Evolutionary conservation across 805 yeast species (phyloP), one percentile per base, ranked within the genome.

Genomic region (Kockiozyma suomiensis): DNA sequence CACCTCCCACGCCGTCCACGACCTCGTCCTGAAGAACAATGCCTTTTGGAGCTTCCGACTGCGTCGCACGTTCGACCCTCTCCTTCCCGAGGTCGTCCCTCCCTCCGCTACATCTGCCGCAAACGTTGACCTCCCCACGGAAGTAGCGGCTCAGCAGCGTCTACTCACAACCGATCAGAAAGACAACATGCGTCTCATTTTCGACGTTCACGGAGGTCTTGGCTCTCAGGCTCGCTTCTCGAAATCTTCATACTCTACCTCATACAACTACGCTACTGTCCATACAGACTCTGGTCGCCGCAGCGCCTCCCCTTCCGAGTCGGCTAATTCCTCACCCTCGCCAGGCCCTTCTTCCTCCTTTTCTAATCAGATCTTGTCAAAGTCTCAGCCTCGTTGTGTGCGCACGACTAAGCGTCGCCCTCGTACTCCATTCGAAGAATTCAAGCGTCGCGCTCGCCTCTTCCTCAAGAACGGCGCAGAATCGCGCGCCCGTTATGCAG

Each of bases 391-490:
- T 10, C 33, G 33, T 10, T 30, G 30, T n/a, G 10, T 35, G 26
- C 23, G 41, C 23, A 19, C n/a, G 2, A 15, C 15, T 5, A 19
- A 25, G n/a, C 50, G 41, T 19, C 51, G 42, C 40, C 50, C 30
- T 6, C 59, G 52, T 12, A 19, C 57, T 2, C 26, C 50, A 15
- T 26, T 43, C 35, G 58, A 52, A 7, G 64, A 62, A 38, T 50
- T 54, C 54, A 62, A 56, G 23, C 58, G 51, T 7, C 54, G 66
- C 23, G 26, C 51, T n/a, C 45, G 47, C 5, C 45, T 55, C 8
- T 49, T 62, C 23, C 50, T 62, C 17, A 55, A 35, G 26, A 62
- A 62, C 51, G 53, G 58, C n/a, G 49, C 54, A 23, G 61, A 32
- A n/a, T 46, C 59, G 30, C 50, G 66, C 42, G 23, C 42, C 2